Percentiles rank a stretch among this genome's conserved stretches.
phyloP scores from a whole-genome alignment of 2,329 filamentous ascomycete species.

The Colletotrichum sidae region DNA sequence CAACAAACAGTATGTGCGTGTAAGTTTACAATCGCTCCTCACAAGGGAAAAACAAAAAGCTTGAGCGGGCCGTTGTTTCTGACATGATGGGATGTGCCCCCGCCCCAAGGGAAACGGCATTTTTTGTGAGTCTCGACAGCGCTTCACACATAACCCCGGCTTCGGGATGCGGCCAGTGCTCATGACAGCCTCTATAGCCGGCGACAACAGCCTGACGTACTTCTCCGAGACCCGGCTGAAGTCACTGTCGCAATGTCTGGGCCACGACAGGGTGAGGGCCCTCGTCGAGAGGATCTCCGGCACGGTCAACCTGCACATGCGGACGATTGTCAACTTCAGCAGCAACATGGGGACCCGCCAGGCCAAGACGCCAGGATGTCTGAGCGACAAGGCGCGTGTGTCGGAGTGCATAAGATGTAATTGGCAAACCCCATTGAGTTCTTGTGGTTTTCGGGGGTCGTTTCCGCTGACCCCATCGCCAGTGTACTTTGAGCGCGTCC shows the following conservation, averaged over 20 bases:
- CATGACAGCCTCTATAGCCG: not conserved
- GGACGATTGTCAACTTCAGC: not conserved
- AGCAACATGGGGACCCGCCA: not conserved
- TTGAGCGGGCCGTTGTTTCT: not conserved
- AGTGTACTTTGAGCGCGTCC: conserved; percentile 51
- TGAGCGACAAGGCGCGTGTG: conserved; percentile 21
- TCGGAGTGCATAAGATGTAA: conserved; percentile 30
- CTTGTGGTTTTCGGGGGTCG: not conserved
- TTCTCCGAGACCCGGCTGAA: conserved; percentile 46
- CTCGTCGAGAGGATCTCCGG: conserved; percentile 44
- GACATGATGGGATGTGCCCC: not conserved
- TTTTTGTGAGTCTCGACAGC: conserved; percentile 39
- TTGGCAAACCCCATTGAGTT: not conserved
- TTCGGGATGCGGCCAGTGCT: conserved; percentile 1
- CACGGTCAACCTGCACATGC: conserved; percentile 33
- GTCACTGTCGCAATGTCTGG: conserved; percentile 44
- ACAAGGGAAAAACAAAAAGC: no score
- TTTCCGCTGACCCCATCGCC: not conserved
- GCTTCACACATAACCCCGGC: no score
- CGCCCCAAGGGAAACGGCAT: conserved; percentile 44
- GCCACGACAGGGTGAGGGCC: conserved; percentile 44
- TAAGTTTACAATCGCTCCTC: conserved; percentile 19
- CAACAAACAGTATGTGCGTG: conserved; percentile 41
- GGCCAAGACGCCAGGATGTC: conserved; percentile 5
- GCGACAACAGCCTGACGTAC: conserved; percentile 42